Base-by-base conservation (phyloP, 164 flowering plant species). In the Tetracentron sinense region DNA sequence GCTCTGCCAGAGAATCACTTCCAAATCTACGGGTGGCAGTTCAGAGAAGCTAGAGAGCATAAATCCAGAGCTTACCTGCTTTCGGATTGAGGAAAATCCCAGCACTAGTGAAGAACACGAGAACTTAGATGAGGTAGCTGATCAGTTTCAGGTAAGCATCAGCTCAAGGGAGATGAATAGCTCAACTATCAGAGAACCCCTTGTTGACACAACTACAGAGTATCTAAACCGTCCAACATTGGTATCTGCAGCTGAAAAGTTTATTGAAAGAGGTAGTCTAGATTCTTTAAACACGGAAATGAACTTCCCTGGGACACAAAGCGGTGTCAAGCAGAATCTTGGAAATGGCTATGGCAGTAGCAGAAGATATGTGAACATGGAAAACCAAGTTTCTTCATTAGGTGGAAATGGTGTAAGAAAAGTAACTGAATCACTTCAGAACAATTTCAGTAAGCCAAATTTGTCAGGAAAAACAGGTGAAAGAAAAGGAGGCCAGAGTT, bases 61-160 rank as follows among this genome's bases (percentile, higher is more conserved):
- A 62, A 88, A 79, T 66, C 82, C 86, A 47, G 96, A 89, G 61
- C 85, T 84, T 56, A 78, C 75, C 30, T 84, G 89, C 72, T 86
- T 81, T 54, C 78, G 82, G 23, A 87, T 85, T 65, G 81, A 79
- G 64, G 93, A 87, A 75, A 88, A 82, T 76, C 80, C 88, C 8
- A 65, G 78, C 69, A 78, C 68, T 27, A 75, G 72, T 72, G 94
- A 92, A 72, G 96, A 77, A 57, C 72, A 63, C 63, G 83, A 62
- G 54, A 67, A 65, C 33, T 19, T 33, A 44, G 76, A 73, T 63
- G 89, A 75, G 54, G 69, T 60, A 4, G 56, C 61, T 27, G 79
- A 65, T 71, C 61, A 72, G 56, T 38, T 64, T 26, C 72, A 68
- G 30, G 72, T 80, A 65, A 75, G 65, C 42, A 60, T 7, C 38